Percentiles rank a stretch among this genome's conserved stretches.
Evolutionary conservation across 2,329 filamentous ascomycete genomes (phyloP).

Genomic region (Diaporthe vaccinii): DNA sequence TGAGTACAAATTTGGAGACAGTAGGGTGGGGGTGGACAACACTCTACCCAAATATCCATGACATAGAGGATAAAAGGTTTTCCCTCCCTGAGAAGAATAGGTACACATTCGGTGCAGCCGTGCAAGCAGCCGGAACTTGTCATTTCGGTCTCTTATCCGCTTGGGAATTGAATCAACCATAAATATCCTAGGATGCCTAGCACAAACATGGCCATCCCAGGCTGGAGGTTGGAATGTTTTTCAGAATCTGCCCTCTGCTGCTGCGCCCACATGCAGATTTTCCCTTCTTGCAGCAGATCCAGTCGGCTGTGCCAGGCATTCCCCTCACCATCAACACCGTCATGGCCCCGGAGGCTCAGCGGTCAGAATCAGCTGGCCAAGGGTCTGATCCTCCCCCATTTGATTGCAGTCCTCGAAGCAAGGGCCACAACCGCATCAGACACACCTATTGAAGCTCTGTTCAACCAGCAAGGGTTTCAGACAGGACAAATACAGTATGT

Average conservation of each 20-base stretch:
- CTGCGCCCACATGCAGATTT: background rate
- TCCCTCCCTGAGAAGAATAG: background rate
- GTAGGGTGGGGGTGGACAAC: background rate
- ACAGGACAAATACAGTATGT: background rate
- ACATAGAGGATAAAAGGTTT: background rate
- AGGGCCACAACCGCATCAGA: background rate
- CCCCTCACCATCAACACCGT: background rate
- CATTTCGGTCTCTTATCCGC: slow-evolving; percentile 17
- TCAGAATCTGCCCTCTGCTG: background rate
- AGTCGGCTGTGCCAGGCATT: slow-evolving; percentile 22
- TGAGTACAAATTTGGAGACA: background rate
- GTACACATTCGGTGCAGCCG: background rate
- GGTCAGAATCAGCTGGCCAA: slow-evolving; percentile 19
- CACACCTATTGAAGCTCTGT: background rate
- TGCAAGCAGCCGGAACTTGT: background rate
- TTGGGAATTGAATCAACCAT: background rate
- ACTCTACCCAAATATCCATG: too few relatives aligned
- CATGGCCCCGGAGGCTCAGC: slow-evolving; percentile 19
- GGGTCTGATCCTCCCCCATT: slow-evolving; percentile 10
- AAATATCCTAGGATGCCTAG: slow-evolving; percentile 8
- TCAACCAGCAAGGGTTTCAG: background rate
- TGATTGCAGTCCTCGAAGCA: background rate
- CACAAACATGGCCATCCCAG: slow-evolving; percentile 13
- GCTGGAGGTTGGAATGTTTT: background rate
- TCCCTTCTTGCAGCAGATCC: background rate